Percentiles rank a stretch among this genome's conserved stretches.
Evolutionary conservation across 768 basidiomycete species (phyloP).

Genomic region (Kockovaella imperatae): DNA sequence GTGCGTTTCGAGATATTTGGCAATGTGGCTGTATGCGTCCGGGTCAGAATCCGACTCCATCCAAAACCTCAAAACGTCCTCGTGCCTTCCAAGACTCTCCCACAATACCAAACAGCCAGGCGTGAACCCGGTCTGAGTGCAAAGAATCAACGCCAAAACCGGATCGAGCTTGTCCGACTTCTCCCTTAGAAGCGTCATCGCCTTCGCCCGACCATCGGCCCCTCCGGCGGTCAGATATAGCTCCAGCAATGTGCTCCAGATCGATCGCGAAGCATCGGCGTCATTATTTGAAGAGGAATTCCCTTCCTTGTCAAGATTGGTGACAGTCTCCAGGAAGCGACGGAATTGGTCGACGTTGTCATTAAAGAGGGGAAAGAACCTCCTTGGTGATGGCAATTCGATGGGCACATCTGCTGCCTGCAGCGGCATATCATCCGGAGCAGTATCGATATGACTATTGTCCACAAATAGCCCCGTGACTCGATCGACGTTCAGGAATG

Average conservation of each 20-base stretch:
- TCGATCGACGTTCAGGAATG: slow-evolving; percentile 68
- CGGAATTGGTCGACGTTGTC: slow-evolving; percentile 78
- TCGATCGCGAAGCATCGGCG: slow-evolving; percentile 45
- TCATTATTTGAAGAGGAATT: slow-evolving; percentile 39
- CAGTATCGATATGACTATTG: slow-evolving; percentile 43
- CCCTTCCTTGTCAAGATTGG: slow-evolving; percentile 71
- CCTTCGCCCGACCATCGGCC: slow-evolving; percentile 53
- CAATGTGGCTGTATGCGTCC: slow-evolving; percentile 52
- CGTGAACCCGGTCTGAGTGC: slow-evolving; percentile 73
- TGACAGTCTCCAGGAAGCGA: slow-evolving; percentile 80
- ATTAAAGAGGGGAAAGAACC: slow-evolving; percentile 91
- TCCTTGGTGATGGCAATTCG: slow-evolving; percentile 61
- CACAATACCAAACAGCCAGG: slow-evolving; percentile 80
- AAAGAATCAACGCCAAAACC: slow-evolving; percentile 89
- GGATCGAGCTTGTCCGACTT: slow-evolving; percentile 63
- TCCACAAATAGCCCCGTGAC: slow-evolving; percentile 46
- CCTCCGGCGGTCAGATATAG: slow-evolving; percentile 65
- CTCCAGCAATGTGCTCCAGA: slow-evolving; percentile 94
- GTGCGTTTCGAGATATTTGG: slow-evolving; percentile 66
- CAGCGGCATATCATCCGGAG: slow-evolving; percentile 14
- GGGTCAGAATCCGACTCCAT: slow-evolving; percentile 53
- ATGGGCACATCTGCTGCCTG: not conserved
- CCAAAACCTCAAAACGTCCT: slow-evolving; percentile 87
- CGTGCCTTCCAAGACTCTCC: slow-evolving; percentile 93
- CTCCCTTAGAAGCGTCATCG: slow-evolving; percentile 60